Evolutionary conservation across 2,329 filamentous ascomycete genomes (phyloP).

Genomic region (Aureobasidium sp.): DNA sequence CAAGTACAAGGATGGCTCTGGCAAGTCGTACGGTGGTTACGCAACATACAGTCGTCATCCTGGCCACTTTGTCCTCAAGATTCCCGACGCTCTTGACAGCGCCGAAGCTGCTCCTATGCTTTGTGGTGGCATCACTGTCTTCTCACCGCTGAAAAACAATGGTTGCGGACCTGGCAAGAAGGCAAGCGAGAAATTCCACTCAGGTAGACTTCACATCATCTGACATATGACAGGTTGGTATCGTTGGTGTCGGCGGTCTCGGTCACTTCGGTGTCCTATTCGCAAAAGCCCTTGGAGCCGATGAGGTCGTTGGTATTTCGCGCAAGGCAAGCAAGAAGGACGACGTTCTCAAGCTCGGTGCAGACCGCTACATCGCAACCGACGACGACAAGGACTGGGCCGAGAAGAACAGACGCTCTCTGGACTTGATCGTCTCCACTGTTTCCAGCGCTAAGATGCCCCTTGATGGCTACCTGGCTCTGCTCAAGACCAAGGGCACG

Average conservation of each 20-base stretch:
- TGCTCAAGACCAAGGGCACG: constrained; percentile 52
- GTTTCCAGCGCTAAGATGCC: constrained; percentile 55
- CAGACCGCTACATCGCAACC: constrained; percentile 49
- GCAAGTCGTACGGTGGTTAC: constrained; percentile 58
- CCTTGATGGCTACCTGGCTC: constrained; percentile 50
- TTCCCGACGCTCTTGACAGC: constrained; percentile 43
- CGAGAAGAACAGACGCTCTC: constrained; percentile 41
- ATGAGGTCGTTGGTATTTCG: constrained; percentile 58
- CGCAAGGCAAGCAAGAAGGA: constrained; percentile 51
- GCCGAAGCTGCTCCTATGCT: constrained; percentile 59
- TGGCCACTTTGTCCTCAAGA: constrained; percentile 50
- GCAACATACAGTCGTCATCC: constrained; percentile 48
- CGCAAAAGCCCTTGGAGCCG: constrained; percentile 60
- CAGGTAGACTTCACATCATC: fast-evolving
- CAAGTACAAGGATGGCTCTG: constrained; percentile 34
- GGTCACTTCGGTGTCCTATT: constrained; percentile 67
- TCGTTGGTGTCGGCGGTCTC: constrained; percentile 61
- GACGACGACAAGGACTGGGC: constrained; percentile 52
- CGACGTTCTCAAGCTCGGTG: constrained; percentile 55
- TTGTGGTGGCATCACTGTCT: constrained; percentile 69
- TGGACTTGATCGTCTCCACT: constrained; percentile 54
- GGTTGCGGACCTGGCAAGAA: constrained; percentile 59
- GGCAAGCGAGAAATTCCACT: not conserved
- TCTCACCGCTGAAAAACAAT: constrained; percentile 58
- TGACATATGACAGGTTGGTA: constrained; percentile 46